A percentile compares a stretch with the other conserved stretches of the same genome.
Conservation (phyloP, 495 filamentous ascomycete species). For the Peziza echinospora region DNA sequence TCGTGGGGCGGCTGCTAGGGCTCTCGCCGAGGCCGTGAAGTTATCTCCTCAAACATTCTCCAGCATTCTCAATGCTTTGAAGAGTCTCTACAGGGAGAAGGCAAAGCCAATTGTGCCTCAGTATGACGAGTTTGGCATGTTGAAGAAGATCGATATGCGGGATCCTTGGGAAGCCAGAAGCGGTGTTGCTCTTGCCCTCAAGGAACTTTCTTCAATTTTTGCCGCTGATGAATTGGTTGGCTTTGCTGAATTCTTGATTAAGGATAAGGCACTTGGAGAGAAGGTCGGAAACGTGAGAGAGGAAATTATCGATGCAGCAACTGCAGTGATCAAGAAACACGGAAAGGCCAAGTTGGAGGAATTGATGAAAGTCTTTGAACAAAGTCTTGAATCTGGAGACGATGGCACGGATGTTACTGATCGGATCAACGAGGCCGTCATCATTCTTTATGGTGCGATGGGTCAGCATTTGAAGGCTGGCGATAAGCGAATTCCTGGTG, state of each 20-base stretch:
- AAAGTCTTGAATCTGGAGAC: conserved; percentile 58
- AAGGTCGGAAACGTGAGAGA: conserved; percentile 49
- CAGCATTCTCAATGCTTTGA: conserved; percentile 37
- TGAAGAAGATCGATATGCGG: conserved; percentile 53
- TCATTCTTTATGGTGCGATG: conserved; percentile 86
- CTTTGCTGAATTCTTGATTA: conserved; percentile 69
- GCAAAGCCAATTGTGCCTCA: conserved; percentile 61
- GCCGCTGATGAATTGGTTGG: conserved; percentile 43
- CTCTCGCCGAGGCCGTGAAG: conserved; percentile 50
- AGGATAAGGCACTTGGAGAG: conserved; percentile 63
- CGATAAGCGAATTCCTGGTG: conserved; percentile 62
- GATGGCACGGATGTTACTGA: conserved; percentile 58
- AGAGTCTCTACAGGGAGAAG: conserved; percentile 47
- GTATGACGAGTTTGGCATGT: conserved; percentile 83
- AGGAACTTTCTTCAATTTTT: conserved; percentile 49
- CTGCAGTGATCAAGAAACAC: conserved; percentile 52
- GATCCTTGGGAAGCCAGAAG: conserved; percentile 84
- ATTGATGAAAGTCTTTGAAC: conserved; percentile 79
- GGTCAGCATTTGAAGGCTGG: conserved; percentile 67
- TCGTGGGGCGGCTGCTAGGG: conserved; percentile 59
- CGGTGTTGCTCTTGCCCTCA: conserved; percentile 71
- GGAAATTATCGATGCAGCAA: conserved; percentile 88
- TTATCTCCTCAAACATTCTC: conserved; percentile 33
- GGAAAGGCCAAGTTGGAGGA: conserved; percentile 64
- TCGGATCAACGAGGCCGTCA: conserved; percentile 82